Evolutionary conservation across 2,329 filamentous ascomycete genomes (phyloP).

Genomic region (Elsinoe perseae): DNA sequence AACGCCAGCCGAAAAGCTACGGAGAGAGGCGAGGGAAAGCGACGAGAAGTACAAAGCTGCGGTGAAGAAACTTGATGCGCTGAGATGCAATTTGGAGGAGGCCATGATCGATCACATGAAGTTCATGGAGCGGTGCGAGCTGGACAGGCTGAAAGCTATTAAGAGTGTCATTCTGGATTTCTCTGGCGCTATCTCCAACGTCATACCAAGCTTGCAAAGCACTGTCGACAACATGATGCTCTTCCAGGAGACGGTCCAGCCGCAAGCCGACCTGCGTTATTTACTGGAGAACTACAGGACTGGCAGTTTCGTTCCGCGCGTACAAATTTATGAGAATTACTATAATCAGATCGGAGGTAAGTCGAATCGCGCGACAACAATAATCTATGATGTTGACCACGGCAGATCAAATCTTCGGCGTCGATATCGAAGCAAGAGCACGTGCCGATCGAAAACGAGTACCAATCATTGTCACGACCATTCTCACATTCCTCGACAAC

Average conservation of each 20-base stretch:
- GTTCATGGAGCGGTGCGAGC: slow-evolving; percentile 94
- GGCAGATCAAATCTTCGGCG: slow-evolving; percentile 86
- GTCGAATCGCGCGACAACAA: slow-evolving; percentile 15
- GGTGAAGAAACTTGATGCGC: slow-evolving; percentile 77
- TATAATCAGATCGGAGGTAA: slow-evolving; percentile 86
- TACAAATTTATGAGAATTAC: slow-evolving; percentile 95
- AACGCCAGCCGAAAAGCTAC: slow-evolving; percentile 75
- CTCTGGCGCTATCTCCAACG: slow-evolving; percentile 93
- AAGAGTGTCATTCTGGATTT: slow-evolving; percentile 98
- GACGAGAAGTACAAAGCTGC: slow-evolving; percentile 89
- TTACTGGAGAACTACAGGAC: slow-evolving; percentile 95
- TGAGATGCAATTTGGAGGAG: slow-evolving; percentile 92
- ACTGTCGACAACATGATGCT: slow-evolving; percentile 98
- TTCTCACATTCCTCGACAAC: slow-evolving; percentile 90
- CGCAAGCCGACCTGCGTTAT: slow-evolving; percentile 79
- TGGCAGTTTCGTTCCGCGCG: slow-evolving; percentile 81
- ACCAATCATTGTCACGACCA: slow-evolving; percentile 81
- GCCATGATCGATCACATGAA: slow-evolving; percentile 85
- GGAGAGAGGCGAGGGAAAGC: slow-evolving; percentile 78
- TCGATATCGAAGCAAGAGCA: slow-evolving; percentile 92
- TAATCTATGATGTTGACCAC: background rate
- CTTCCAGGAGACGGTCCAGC: slow-evolving; percentile 98
- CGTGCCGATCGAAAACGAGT: slow-evolving; percentile 93
- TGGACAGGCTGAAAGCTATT: slow-evolving; percentile 93
- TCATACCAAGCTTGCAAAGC: slow-evolving; percentile 90